Evolutionary conservation across 2,329 filamentous ascomycete species (phyloP), one percentile per base, ranked within the genome.

Genomic region (Diaporthe ilicicola): DNA sequence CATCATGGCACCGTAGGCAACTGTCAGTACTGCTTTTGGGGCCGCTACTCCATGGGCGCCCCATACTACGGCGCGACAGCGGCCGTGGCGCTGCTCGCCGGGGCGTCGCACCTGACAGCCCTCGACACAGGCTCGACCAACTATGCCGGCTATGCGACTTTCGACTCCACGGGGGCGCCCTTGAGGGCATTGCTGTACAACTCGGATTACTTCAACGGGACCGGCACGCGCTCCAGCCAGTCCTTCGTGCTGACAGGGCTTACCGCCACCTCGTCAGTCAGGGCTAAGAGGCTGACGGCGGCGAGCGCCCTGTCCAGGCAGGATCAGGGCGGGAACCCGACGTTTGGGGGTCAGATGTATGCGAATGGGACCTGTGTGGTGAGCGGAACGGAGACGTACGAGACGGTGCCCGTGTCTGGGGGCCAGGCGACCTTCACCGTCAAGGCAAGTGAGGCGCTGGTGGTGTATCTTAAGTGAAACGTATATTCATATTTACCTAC

Each of bases 1-100:
- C 86, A 88, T 74, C 83, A 85, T 15, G 83, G 86, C 17, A 88
- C 86, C 0, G 82, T 88, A 10, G 85, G 85, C 4, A 85, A 86
- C 74, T 87, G 86, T 72, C 81, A 83, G 73, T 86, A 86, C 74
- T 84, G 83, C 76, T 85, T 82, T 79, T 86, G 82, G 81, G 83
- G 82, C 3, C 78, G 82, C 3, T 85, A 86, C 73, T 80, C 77
- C 51, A 87, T 86, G 80, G 85, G 85, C 0, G 81, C 84, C 0
- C 85, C 86, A 0, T 88, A 87, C 74, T 87, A 86, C 69, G 86
- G 86, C 4, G 86, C 85, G 0, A 85, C 84, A 56, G 82, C 82
- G 3, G 85, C 85, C 1, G 81, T 82, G 2, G 81, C 84, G n/a
- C 77, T 84, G 1, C 75, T 87, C 34, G 83, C 84, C 1, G 79